Evolutionary conservation across 768 basidiomycete genomes (phyloP).

Genomic region (Leccinum olivaceopallidum): DNA sequence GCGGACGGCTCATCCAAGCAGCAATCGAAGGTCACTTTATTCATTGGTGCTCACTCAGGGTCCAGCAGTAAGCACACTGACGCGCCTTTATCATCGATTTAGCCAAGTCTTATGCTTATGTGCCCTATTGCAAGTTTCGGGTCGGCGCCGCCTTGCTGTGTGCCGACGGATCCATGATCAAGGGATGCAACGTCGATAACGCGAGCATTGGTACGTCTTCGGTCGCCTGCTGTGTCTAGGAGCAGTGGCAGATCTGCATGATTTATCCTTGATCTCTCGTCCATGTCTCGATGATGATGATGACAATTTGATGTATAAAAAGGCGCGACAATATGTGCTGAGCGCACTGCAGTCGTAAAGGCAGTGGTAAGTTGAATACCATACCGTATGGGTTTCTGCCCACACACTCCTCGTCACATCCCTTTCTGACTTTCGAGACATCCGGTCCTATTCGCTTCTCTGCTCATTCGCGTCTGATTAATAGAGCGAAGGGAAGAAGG

Average conservation of each 20-base stretch:
- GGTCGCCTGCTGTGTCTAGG: no score
- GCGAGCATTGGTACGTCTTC: conserved; percentile 81
- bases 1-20: conserved; percentile 52
- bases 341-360: conserved; percentile 93
- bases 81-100: background rate
- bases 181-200: conserved; percentile 93
- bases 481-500: conserved; percentile 76
- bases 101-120: conserved; percentile 76
- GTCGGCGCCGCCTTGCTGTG: conserved; percentile 90
- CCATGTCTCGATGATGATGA: background rate
- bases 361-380: conserved; percentile 64
- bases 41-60: background rate
- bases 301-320: background rate
- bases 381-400: background rate
- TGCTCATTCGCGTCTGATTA: background rate
- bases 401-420: background rate
- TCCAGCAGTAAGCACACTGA: background rate
- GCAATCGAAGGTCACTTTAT: conserved; percentile 34
- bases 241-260: background rate
- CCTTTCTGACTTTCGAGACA: background rate
- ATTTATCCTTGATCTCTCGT: background rate
- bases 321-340: conserved; percentile 94
- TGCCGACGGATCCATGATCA: conserved; percentile 68
- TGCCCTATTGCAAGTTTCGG: conserved; percentile 87
- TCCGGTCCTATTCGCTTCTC: background rate